These are phyloP conservation scores for Salix arbutifolia DNA, from an alignment of 345 rosid genomes.

Conservation along the genomic window DNA sequence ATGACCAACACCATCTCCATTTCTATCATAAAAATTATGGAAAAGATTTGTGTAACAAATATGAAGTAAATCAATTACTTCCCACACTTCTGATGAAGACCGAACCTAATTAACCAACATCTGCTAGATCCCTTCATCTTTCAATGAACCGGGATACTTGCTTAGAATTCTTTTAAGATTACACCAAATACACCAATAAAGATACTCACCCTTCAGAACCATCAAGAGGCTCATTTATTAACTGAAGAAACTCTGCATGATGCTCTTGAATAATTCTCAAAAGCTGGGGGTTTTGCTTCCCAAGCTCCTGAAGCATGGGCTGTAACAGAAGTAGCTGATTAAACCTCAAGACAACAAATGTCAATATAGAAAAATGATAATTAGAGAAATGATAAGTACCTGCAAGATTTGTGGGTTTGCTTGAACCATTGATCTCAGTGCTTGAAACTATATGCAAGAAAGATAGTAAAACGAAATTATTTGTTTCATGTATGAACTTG, in stretches of 20 bases:
- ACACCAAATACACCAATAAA: background rate
- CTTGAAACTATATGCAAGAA: constrained; percentile 61
- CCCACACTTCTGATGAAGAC: too few relatives aligned
- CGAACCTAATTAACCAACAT: too few relatives aligned
- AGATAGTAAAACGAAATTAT: background rate
- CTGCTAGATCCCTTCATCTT: too few relatives aligned
- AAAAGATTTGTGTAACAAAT: too few relatives aligned
- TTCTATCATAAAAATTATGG: too few relatives aligned
- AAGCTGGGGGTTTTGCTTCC: constrained; percentile 96
- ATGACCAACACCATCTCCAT: too few relatives aligned
- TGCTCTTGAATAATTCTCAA: constrained; percentile 88
- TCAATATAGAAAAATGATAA: background rate
- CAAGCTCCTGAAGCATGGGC: constrained; percentile 99
- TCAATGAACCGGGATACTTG: too few relatives aligned
- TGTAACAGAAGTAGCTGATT: constrained; percentile 34
- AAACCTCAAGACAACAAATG: constrained; percentile 4
- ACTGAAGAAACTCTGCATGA: constrained; percentile 85
- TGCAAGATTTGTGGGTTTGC: constrained; percentile 95
- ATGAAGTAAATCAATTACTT: too few relatives aligned
- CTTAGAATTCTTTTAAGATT: too few relatives aligned
- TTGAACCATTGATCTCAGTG: constrained; percentile 91
- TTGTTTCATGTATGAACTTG: background rate
- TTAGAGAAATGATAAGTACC: constrained; percentile 31
- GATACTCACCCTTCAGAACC: constrained; percentile 85
- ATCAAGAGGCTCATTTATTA: constrained; percentile 89